phyloP scores from a whole-genome alignment of 495 filamentous ascomycete genomes.

The Penicillium malachiteum region DNA sequence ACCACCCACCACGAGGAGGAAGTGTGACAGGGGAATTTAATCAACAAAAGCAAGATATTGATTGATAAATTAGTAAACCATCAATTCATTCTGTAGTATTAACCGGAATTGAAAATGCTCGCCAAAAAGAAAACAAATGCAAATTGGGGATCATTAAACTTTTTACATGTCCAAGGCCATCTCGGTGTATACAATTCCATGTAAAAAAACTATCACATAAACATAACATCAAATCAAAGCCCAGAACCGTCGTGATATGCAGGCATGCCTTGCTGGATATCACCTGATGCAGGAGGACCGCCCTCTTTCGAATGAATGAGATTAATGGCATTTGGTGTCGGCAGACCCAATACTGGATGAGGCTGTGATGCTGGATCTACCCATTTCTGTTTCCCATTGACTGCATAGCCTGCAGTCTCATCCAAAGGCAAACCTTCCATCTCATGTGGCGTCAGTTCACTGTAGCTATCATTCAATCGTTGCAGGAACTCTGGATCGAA shows the following conservation, averaged over 20 bases:
- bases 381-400: slow-evolving; percentile 20
- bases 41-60: background rate
- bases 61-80: slow-evolving; percentile 1
- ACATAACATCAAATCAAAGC: slow-evolving; percentile 5
- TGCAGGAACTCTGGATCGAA: slow-evolving; percentile 46
- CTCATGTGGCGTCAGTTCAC: slow-evolving; percentile 27
- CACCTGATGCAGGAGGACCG: slow-evolving; percentile 20
- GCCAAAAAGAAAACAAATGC: background rate
- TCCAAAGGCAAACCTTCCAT: slow-evolving; percentile 25
- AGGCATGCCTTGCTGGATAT: slow-evolving; percentile 17
- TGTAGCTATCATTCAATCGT: slow-evolving; percentile 38
- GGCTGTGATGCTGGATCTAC: slow-evolving; percentile 9
- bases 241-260: slow-evolving; percentile 11
- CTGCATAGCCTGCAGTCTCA: slow-evolving; percentile 6
- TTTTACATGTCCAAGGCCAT: background rate
- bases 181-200: background rate
- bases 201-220: background rate
- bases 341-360: slow-evolving; percentile 14
- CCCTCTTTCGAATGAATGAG: slow-evolving; percentile 16
- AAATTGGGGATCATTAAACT: background rate
- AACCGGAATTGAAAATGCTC: background rate
- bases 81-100: slow-evolving; percentile 14
- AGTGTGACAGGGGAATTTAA: background rate
- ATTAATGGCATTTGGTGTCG: slow-evolving; percentile 15
- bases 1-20: slow-evolving; percentile 19